Percentiles rank a stretch among this genome's conserved stretches.
Evolutionary conservation across 345 rosid genomes (phyloP).

Genomic region (Euphorbia tirucalli): DNA sequence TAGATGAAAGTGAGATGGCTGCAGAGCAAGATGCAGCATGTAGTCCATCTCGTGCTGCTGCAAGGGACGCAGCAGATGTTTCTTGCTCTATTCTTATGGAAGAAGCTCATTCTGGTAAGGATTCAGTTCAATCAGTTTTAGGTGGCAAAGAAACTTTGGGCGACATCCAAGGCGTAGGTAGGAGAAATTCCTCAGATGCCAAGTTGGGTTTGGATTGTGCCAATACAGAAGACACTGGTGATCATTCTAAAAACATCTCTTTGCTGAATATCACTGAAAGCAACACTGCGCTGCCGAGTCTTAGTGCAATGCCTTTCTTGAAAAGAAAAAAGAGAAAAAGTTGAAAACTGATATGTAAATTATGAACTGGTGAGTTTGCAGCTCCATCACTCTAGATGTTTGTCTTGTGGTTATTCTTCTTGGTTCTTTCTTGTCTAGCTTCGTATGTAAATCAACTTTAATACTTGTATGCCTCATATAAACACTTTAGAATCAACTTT

Average conservation of each 20-base stretch:
- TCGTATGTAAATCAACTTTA: not conserved
- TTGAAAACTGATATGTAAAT: conserved; percentile 14
- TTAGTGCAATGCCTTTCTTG: conserved; percentile 53
- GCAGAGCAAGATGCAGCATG: conserved; percentile 28
- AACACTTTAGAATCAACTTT: too few species aligned
- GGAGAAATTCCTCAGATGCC: not conserved
- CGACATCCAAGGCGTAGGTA: conserved; percentile 9
- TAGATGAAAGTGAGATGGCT: conserved; percentile 40
- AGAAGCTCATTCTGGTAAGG: conserved; percentile 12
- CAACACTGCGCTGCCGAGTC: conserved; percentile 17
- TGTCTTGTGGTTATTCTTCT: not conserved
- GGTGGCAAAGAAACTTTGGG: conserved; percentile 10
- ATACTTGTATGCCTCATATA: not conserved
- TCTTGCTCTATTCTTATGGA: conserved; percentile 15
- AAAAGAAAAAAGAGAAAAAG: conserved; percentile 53
- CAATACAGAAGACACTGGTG: conserved; percentile 18
- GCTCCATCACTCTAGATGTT: not conserved
- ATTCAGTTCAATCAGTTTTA: conserved; percentile 15
- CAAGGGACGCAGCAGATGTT: conserved; percentile 7
- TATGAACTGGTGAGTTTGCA: not conserved
- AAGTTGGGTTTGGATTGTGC: conserved; percentile 15
- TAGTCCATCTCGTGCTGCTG: conserved; percentile 2
- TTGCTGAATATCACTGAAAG: conserved; percentile 17
- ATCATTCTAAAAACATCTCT: conserved; percentile 13
- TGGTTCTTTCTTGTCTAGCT: not conserved